A percentile compares a stretch with the other conserved stretches of the same genome.
phyloP scores from a whole-genome alignment of 345 rosid genomes.

The Eucalyptus shirleyi region DNA sequence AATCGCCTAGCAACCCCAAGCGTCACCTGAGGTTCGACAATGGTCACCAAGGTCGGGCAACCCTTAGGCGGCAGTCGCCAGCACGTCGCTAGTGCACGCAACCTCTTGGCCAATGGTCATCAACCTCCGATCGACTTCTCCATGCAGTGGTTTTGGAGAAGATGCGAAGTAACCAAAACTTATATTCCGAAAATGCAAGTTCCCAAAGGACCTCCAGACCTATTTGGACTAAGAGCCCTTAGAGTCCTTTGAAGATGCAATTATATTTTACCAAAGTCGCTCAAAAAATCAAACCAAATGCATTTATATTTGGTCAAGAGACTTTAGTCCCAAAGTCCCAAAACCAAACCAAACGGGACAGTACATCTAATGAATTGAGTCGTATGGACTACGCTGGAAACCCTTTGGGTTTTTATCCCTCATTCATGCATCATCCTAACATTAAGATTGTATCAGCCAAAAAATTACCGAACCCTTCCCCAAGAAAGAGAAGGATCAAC shows the following conservation, averaged over 20 bases:
- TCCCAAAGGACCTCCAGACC: no score
- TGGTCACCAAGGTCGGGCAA: accelerated
- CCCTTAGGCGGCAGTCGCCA: accelerated
- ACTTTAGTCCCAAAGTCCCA: no score
- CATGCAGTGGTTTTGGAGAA: accelerated
- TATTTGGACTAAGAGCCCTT: no score
- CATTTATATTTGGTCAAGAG: no score
- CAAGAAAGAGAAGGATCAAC: not conserved
- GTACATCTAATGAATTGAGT: not conserved
- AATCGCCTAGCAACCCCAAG: no score
- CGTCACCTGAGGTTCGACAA: accelerated
- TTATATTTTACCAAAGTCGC: no score
- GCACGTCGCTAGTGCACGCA: accelerated
- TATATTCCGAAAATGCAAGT: no score
- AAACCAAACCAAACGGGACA: no score
- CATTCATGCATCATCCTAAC: not conserved
- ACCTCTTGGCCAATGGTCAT: no score
- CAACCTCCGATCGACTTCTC: no score
- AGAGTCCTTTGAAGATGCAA: no score
- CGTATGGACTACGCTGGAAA: not conserved
- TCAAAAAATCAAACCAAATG: accelerated
- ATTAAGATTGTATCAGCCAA: not conserved
- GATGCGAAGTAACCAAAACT: no score
- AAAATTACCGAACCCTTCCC: not conserved
- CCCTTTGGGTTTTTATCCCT: not conserved